Percentiles rank a stretch among this genome's conserved stretches.
Conservation (phyloP, 2,329 filamentous ascomycete genomes). For the Fusarium sp. region DNA sequence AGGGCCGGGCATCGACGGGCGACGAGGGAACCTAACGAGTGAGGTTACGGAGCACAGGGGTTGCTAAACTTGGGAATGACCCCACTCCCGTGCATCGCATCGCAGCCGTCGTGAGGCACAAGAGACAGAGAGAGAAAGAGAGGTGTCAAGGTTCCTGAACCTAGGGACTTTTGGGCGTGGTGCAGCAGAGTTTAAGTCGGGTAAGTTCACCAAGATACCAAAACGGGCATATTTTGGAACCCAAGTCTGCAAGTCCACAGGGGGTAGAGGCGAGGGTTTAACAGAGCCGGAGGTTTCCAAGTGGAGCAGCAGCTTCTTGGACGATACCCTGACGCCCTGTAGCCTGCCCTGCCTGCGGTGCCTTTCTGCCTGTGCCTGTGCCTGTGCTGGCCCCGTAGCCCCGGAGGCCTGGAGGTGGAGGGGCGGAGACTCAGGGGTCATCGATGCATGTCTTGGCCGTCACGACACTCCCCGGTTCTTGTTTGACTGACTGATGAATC, state of each 20-base stretch:
- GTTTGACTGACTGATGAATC: neutral
- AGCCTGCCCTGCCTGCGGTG: neutral
- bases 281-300: conserved; percentile 30
- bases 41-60: conserved; percentile 30
- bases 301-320: conserved; percentile 28
- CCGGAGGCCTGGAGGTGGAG: conserved; percentile 8
- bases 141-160: conserved; percentile 2
- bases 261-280: conserved; percentile 36
- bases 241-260: conserved; percentile 28
- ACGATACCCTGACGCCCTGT: neutral
- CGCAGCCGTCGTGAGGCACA: conserved; percentile 22
- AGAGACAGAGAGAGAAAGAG: neutral
- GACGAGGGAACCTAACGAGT: conserved; percentile 16
- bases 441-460: conserved; percentile 31
- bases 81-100: conserved; percentile 30
- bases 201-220: conserved; percentile 17
- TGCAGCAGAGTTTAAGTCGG: conserved; percentile 7
- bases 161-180: conserved; percentile 18
- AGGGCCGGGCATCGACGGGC: conserved; percentile 16
- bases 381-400: neutral
- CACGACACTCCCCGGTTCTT: conserved; percentile 22
- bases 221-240: conserved; percentile 25
- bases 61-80: conserved; percentile 21
- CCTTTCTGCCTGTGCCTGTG: neutral
- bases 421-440: conserved; percentile 29